A percentile compares a stretch with the other conserved stretches of the same genome.
Evolutionary conservation across 805 yeast species (phyloP).

Genomic region (Metschnikowia orientalis): DNA sequence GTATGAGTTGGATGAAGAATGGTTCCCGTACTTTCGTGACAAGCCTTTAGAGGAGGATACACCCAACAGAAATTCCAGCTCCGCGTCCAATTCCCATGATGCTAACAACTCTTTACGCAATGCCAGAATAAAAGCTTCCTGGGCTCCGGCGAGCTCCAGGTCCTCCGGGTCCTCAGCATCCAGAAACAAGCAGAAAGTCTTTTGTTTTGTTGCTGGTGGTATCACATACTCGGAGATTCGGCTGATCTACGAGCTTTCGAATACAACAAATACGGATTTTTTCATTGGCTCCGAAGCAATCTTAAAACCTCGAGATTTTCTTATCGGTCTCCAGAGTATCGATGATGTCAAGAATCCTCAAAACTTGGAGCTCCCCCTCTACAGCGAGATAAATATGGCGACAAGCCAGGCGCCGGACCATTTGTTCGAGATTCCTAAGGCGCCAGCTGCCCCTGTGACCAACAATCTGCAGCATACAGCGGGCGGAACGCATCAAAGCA

Average conservation of each 20-base stretch:
- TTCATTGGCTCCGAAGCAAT: conserved; percentile 30
- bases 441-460: conserved; percentile 2
- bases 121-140: conserved; percentile 18
- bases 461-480: neutral
- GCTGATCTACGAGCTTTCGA: conserved; percentile 66
- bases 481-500: neutral
- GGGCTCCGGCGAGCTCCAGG: conserved; percentile 19
- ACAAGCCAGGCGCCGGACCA: conserved; percentile 16
- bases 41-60: conserved; percentile 56
- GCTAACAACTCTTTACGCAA: conserved; percentile 15
- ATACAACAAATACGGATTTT: conserved; percentile 61
- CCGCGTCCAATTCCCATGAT: conserved; percentile 1
- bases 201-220: conserved; percentile 88
- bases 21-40: conserved; percentile 73
- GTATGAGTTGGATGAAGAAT: conserved; percentile 50
- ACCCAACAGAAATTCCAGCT: conserved; percentile 15
- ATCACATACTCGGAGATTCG: conserved; percentile 78
- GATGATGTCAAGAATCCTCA: conserved; percentile 34
- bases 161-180: conserved; percentile 11
- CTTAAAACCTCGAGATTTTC: conserved; percentile 50
- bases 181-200: conserved; percentile 54
- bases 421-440: conserved; percentile 13
- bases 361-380: conserved; percentile 35
- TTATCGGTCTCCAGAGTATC: conserved; percentile 40
- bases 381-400: conserved; percentile 12